Conservation (phyloP, 2,329 filamentous ascomycete species). For the Cladophialophora bantiana region DNA sequence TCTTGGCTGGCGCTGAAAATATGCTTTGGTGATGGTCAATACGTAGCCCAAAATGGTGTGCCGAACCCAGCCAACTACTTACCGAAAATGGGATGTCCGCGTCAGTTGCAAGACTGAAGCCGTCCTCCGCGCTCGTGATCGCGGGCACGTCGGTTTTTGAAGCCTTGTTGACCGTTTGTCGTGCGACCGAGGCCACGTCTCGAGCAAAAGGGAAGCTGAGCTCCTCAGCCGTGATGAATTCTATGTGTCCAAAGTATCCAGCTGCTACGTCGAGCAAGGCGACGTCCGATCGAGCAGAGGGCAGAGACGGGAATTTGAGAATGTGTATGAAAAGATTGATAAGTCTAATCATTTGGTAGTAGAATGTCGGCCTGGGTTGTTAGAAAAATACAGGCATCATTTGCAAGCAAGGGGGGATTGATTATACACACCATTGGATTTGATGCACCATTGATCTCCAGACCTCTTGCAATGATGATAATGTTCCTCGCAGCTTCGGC, state of each 20-base stretch:
- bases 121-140: conserved; percentile 7
- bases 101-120: conserved; percentile 13
- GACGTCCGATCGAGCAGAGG: conserved; percentile 5
- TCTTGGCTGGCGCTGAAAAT: conserved; percentile 12
- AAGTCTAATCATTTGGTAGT: conserved; percentile 8
- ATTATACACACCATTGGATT: background rate
- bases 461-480: conserved; percentile 2
- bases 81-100: conserved; percentile 7
- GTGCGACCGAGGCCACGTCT: conserved; percentile 12
- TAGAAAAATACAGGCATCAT: background rate
- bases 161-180: conserved; percentile 1
- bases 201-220: conserved; percentile 20
- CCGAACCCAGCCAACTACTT: conserved; percentile 1
- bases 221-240: conserved; percentile 13
- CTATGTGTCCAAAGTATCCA: conserved; percentile 19
- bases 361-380: conserved; percentile 11
- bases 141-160: conserved; percentile 8
- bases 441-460: conserved; percentile 9
- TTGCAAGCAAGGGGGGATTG: background rate
- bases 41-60: background rate
- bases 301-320: conserved; percentile 2
- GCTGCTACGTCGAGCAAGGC: conserved; percentile 19
- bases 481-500: conserved; percentile 9
- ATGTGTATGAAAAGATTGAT: conserved; percentile 25
- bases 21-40: background rate